Percentiles rank a stretch among this genome's conserved stretches.
Evolutionary conservation across 495 filamentous ascomycete species (phyloP).

Genomic region (Neurospora sp.): DNA sequence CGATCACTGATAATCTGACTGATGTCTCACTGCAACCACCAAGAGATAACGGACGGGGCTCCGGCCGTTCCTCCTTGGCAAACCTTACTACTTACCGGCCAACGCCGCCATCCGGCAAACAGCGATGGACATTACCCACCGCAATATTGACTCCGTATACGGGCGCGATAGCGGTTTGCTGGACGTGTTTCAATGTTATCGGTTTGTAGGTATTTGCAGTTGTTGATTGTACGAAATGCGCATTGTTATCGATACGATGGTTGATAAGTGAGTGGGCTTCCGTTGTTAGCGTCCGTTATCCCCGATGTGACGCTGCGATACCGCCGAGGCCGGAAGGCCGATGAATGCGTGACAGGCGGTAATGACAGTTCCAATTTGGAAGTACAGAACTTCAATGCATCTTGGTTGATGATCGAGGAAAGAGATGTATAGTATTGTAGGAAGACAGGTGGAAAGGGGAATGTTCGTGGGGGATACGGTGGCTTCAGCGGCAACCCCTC

Average conservation of each 20-base stretch:
- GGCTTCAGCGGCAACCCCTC: background rate
- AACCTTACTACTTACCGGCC: background rate
- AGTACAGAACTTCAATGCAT: too few relatives aligned
- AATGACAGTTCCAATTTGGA: background rate
- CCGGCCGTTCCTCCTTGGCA: background rate
- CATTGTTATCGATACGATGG: background rate
- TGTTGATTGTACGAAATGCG: background rate
- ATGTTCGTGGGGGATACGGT: background rate
- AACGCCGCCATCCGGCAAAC: background rate
- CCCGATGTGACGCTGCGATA: background rate
- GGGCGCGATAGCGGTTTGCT: background rate
- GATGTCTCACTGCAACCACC: background rate
- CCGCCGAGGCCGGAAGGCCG: background rate
- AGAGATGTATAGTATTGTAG: background rate
- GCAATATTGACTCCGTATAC: background rate
- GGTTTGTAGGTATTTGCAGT: background rate
- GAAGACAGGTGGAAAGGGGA: background rate
- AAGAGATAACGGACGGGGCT: background rate
- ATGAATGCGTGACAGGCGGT: background rate
- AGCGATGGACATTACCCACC: background rate
- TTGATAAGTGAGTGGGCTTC: background rate
- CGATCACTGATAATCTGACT: background rate
- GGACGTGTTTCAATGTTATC: background rate
- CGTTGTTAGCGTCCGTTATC: background rate
- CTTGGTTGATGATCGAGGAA: background rate